Conservation (phyloP, 768 basidiomycete species). For the Tylopilus rubrobrunneus region DNA sequence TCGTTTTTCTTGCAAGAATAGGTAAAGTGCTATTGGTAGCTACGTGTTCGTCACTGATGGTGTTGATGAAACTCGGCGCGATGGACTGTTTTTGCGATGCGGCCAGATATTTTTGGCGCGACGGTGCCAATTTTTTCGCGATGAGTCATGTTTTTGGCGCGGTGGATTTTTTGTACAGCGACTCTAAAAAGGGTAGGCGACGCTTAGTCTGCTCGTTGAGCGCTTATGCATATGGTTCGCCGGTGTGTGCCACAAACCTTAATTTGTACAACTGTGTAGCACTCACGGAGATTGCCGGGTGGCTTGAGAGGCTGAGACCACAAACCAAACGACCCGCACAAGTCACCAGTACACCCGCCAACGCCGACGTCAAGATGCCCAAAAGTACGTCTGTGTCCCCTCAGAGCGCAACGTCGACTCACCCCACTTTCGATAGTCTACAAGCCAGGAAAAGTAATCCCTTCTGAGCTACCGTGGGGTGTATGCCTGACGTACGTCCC, state of each 20-base stretch:
- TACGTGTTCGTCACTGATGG: too few relatives aligned
- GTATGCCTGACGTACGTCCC: constrained; percentile 1
- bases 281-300: constrained; percentile 32
- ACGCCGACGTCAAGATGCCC: constrained; percentile 40
- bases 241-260: constrained; percentile 5
- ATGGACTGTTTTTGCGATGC: too few relatives aligned
- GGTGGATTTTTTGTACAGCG: too few relatives aligned
- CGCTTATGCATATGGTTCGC: too few relatives aligned
- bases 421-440: constrained; percentile 52
- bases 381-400: constrained; percentile 28
- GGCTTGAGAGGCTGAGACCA: constrained; percentile 23
- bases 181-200: too few relatives aligned
- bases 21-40: too few relatives aligned
- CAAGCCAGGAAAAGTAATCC: constrained; percentile 86
- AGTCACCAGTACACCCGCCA: constrained; percentile 24
- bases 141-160: too few relatives aligned
- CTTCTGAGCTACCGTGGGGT: background rate
- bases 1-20: too few relatives aligned
- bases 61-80: too few relatives aligned
- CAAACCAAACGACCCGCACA: constrained; percentile 11
- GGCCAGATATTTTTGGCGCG: too few relatives aligned
- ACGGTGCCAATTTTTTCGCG: too few relatives aligned
- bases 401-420: constrained; percentile 4
- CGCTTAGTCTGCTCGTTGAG: too few relatives aligned
- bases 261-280: constrained; percentile 22